Base-by-base conservation (phyloP, 2,329 filamentous ascomycete species). In the Aspergillus flavus region DNA sequence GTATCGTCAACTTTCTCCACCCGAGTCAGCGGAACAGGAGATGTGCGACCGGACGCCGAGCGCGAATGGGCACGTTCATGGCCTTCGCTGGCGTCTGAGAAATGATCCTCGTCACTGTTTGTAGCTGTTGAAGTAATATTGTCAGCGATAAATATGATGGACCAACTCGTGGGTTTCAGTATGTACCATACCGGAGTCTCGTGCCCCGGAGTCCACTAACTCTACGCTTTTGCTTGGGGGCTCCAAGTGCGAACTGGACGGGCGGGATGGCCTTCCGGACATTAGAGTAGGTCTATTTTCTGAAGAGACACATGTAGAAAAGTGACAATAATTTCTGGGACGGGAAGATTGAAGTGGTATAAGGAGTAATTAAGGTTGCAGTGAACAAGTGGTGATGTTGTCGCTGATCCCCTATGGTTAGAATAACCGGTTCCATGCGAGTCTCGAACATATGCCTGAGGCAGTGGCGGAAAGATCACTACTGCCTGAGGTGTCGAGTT, bases 31-130 rank as follows among this genome's bases (percentile, higher is more conserved):
- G 87, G 87, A 61, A 88, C 83, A 58, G 85, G 83, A 11, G 85
- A 87, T 54, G 77, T 76, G 67, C 78, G 74, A 67, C 80, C 75
- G 58, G 81, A 80, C 57, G 72, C 72, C 72, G 72, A 69, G 66
- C 71, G 74, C 66, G 74, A 76, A 65, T 69, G 67, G 62, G 74
- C 71, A 71, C 67, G 71, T 36, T 69, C 65, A 53, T 77, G 76
- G 69, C 86, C 87, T 79, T 89, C 87, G 50, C 83, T 86, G 61
- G 87, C 87, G 72, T 89, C 87, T 54, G 87, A 88, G 75, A 89
- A 90, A 76, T 89, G 85, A 65, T 89, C 87, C 56, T 86, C 81
- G 57, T 81, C 84, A 63, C 83, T 84, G 62, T 84, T 84, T 46
- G 83, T 84, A 54, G 75, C 80, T 73, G 79, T 43, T 26, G 23